These are phyloP conservation scores for Nakaseomyces sp. DNA, from an alignment of 1,139 yeast genomes.

Conservation along the genomic window DNA sequence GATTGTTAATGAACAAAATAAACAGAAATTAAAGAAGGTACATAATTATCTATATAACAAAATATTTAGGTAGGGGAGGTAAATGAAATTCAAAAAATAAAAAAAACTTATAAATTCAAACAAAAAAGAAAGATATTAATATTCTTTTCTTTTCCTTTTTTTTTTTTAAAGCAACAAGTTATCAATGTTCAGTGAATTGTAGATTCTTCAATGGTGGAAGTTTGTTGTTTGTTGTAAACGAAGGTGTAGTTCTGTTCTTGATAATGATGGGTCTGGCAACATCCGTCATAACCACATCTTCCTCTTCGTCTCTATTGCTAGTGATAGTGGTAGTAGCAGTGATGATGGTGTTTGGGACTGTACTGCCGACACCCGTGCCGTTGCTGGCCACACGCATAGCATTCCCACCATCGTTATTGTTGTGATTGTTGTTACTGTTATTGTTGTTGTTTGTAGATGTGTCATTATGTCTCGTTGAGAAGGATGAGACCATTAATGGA, in stretches of 20 bases:
- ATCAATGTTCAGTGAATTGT: neutral
- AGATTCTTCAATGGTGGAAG: conserved; percentile 4
- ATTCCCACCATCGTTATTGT: no score
- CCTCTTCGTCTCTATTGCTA: neutral
- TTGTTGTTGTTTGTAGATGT: conserved; percentile 5
- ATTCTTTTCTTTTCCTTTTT: no score
- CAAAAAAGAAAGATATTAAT: no score
- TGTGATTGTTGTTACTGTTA: neutral
- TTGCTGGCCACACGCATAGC: neutral
- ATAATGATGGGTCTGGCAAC: neutral
- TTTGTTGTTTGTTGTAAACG: neutral
- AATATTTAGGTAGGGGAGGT: no score
- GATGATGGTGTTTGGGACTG: conserved; percentile 2
- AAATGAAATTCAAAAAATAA: no score
- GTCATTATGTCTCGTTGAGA: neutral
- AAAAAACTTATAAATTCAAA: no score
- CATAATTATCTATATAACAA: no score
- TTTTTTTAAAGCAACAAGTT: no score
- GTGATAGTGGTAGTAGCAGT: conserved; percentile 2
- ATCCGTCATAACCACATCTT: conserved; percentile 1
- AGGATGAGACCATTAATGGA: neutral
- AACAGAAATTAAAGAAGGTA: no score
- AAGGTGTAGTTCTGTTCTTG: neutral
- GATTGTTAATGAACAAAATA: no score
- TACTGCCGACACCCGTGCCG: neutral